Percentiles rank a stretch among this genome's conserved stretches.
Evolutionary conservation across 2,329 filamentous ascomycete species (phyloP).

Genomic region (Scytalidium sp.): DNA sequence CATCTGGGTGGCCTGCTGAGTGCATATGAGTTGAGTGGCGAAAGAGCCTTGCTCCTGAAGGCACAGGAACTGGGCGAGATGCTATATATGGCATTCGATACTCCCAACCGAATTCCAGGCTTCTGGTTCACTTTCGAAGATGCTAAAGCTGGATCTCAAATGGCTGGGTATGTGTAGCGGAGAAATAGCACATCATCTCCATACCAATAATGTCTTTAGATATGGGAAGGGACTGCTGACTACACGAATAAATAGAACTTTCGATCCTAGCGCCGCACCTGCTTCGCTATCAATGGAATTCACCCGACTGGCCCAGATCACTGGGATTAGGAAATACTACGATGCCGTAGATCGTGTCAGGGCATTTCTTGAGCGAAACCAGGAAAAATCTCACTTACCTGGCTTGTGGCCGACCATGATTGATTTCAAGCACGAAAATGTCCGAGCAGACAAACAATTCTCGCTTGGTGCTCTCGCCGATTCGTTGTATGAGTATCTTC

Average conservation of each 20-base stretch:
- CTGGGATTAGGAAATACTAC: slow-evolving; percentile 58
- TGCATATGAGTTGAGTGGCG: slow-evolving; percentile 32
- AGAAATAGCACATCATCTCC: no score
- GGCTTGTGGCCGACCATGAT: slow-evolving; percentile 62
- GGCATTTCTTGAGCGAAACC: slow-evolving; percentile 53
- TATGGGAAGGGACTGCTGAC: not conserved
- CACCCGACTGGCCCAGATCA: slow-evolving; percentile 61
- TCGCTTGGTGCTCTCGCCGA: slow-evolving; percentile 55
- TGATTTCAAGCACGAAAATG: slow-evolving; percentile 39
- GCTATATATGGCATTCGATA: slow-evolving; percentile 44
- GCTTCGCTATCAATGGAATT: slow-evolving; percentile 61
- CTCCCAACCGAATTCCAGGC: slow-evolving; percentile 48
- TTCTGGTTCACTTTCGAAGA: slow-evolving; percentile 9
- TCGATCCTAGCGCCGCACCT: slow-evolving; percentile 40
- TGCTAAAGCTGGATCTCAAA: slow-evolving; percentile 28
- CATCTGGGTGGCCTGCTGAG: slow-evolving; percentile 34
- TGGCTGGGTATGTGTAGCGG: not conserved
- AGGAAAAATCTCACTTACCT: slow-evolving; percentile 53
- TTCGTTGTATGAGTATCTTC: slow-evolving; percentile 64
- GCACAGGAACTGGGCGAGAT: slow-evolving; percentile 29
- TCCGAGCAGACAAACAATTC: slow-evolving; percentile 44
- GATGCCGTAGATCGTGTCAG: slow-evolving; percentile 59
- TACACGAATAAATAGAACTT: not conserved
- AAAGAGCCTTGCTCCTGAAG: slow-evolving; percentile 26
- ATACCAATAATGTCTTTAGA: not conserved